These are phyloP conservation scores for Bipolaris victoriae DNA, from an alignment of 2,329 filamentous ascomycete species.

Conservation along the genomic window DNA sequence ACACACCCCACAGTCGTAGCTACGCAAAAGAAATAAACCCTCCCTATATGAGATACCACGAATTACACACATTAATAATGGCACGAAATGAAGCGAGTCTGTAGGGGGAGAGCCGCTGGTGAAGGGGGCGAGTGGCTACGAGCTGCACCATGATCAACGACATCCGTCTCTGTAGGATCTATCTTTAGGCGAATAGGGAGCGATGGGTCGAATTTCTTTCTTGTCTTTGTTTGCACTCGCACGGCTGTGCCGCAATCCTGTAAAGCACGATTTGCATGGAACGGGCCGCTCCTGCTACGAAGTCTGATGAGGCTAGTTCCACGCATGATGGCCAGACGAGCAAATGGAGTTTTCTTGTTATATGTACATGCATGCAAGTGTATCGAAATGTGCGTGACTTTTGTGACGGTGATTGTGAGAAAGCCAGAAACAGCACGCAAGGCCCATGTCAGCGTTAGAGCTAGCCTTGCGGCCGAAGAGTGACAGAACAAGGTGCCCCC, in stretches of 20 bases:
- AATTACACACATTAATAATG: slow-evolving; percentile 43
- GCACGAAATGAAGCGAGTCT: slow-evolving; percentile 26
- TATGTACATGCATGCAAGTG: neutral
- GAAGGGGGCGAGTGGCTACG: slow-evolving; percentile 27
- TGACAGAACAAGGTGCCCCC: neutral
- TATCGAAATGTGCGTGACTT: neutral
- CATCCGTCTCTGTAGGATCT: slow-evolving; percentile 39
- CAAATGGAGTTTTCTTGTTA: slow-evolving; percentile 43
- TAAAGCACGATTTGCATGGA: slow-evolving; percentile 21
- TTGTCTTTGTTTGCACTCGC: slow-evolving; percentile 47
- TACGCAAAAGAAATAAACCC: slow-evolving; percentile 31
- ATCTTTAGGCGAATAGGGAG: slow-evolving; percentile 47
- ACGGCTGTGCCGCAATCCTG: slow-evolving; percentile 33
- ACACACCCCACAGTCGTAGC: slow-evolving; percentile 33
- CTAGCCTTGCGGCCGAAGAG: neutral
- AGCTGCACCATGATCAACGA: slow-evolving; percentile 36
- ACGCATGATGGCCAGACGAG: slow-evolving; percentile 38
- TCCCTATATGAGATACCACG: slow-evolving; percentile 34
- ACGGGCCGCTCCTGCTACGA: slow-evolving; percentile 30
- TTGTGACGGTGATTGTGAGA: neutral
- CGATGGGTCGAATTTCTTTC: slow-evolving; percentile 42
- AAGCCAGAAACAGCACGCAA: neutral
- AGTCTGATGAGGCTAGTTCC: slow-evolving; percentile 31
- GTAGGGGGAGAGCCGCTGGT: slow-evolving; percentile 23
- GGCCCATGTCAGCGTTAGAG: neutral